phyloP scores from a whole-genome alignment of 2,329 filamentous ascomycete species.

The Colletotrichum agaves region DNA sequence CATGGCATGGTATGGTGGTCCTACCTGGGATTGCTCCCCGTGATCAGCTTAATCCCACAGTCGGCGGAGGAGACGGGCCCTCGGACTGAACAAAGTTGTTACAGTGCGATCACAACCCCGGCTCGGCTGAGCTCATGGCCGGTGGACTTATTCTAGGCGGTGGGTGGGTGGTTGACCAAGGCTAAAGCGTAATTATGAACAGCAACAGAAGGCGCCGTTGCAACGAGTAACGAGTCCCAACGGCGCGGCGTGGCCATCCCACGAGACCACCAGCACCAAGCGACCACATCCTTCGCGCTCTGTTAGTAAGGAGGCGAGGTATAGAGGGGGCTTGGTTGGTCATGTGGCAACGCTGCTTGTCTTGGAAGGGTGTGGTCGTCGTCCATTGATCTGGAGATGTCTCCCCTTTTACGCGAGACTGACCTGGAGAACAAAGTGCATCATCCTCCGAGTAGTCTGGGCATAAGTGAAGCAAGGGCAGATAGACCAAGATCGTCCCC shows the following conservation, averaged over 20 bases:
- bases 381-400: neutral
- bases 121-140: neutral
- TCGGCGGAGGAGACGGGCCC: neutral
- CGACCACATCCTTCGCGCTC: neutral
- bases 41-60: conserved; percentile 14
- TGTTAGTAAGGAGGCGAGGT: neutral
- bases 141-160: neutral
- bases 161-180: neutral
- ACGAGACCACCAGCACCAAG: conserved; percentile 18
- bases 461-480: no score
- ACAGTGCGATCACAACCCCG: neutral
- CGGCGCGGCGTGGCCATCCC: conserved; percentile 9
- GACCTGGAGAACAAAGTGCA: neutral
- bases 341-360: conserved; percentile 26
- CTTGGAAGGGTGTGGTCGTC: conserved; percentile 23
- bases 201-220: neutral
- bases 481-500: no score
- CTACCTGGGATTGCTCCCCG: conserved; percentile 3
- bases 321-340: conserved; percentile 2
- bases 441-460: no score
- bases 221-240: neutral
- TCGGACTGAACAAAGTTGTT: neutral
- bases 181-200: neutral
- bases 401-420: neutral
- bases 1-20: conserved; percentile 1